Evolutionary conservation across 2,329 filamentous ascomycete species (phyloP).

Genomic region (Rosellinia necatrix): DNA sequence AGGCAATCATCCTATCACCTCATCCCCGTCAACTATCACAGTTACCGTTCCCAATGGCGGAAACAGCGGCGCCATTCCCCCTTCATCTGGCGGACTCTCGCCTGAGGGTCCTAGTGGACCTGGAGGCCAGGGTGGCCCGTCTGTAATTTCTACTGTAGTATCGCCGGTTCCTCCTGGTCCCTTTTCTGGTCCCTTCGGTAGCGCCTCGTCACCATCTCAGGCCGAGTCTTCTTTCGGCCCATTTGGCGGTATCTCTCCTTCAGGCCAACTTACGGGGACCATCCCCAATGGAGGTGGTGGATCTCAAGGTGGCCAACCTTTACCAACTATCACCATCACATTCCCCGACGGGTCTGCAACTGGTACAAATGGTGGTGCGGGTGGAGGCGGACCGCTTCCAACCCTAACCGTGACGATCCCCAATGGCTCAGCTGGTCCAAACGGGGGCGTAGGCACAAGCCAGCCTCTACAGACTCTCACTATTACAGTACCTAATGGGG

Average conservation of each 20-base stretch:
- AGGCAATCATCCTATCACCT: constrained; percentile 14
- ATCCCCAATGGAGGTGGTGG: constrained; percentile 23
- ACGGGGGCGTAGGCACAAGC: constrained; percentile 8
- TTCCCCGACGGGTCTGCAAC: constrained; percentile 28
- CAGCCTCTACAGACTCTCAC: constrained; percentile 9
- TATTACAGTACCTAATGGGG: constrained; percentile 2
- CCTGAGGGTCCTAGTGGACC: constrained; percentile 25
- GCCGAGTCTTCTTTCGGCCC: constrained; percentile 16
- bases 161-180: constrained; percentile 24
- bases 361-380: neutral
- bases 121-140: constrained; percentile 29
- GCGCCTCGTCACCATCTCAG: constrained; percentile 22
- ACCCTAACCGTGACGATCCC: neutral
- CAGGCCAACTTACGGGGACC: constrained; percentile 28
- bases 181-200: constrained; percentile 33
- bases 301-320: constrained; percentile 25
- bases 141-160: constrained; percentile 16
- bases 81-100: constrained; percentile 15
- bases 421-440: neutral
- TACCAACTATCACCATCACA: constrained; percentile 37
- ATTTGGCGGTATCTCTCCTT: constrained; percentile 25
- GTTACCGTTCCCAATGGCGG: constrained; percentile 24
- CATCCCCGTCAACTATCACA: constrained; percentile 18
- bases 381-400: neutral
- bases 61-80: constrained; percentile 4